These are phyloP conservation scores for Yamagishiella unicocca DNA, from an alignment of 139 green algal species.

Conservation along the genomic window DNA sequence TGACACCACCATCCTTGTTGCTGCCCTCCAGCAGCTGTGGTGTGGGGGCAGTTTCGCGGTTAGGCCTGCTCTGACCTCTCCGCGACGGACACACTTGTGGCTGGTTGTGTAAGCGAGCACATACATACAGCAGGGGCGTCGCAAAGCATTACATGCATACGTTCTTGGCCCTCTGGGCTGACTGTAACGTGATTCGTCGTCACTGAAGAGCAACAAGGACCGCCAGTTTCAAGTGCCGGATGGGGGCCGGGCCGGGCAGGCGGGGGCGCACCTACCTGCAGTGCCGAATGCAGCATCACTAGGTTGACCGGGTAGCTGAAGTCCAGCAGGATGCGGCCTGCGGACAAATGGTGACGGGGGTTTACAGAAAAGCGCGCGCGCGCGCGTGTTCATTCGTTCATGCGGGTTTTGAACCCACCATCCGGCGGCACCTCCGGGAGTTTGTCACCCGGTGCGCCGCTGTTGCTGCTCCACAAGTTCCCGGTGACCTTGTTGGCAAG, in stretches of 20 bases:
- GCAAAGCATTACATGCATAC: not conserved
- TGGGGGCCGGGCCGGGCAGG: not conserved
- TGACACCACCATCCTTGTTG: not conserved
- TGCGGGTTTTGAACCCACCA: conserved; percentile 38
- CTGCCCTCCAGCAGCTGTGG: not conserved
- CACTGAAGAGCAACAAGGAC: too few species aligned
- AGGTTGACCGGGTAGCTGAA: conserved; percentile 67
- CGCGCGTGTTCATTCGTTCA: not conserved
- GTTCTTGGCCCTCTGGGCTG: too few species aligned
- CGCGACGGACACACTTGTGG: not conserved
- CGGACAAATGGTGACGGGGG: not conserved
- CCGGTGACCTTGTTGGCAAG: conserved; percentile 53
- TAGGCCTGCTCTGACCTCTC: not conserved
- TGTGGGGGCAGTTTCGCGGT: not conserved
- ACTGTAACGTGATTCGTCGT: too few species aligned
- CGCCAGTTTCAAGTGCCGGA: too few species aligned
- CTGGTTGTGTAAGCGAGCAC: not conserved
- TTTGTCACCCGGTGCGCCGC: conserved; percentile 42
- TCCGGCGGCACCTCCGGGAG: conserved; percentile 69
- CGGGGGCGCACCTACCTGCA: conserved; percentile 9
- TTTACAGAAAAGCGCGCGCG: not conserved
- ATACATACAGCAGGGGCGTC: not conserved
- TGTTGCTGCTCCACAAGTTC: conserved; percentile 51
- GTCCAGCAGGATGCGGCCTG: conserved; percentile 18
- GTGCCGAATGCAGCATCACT: not conserved